Percentiles rank a stretch among this genome's conserved stretches.
Evolutionary conservation across 495 filamentous ascomycete species (phyloP).

Genomic region (Daldinia loculata): DNA sequence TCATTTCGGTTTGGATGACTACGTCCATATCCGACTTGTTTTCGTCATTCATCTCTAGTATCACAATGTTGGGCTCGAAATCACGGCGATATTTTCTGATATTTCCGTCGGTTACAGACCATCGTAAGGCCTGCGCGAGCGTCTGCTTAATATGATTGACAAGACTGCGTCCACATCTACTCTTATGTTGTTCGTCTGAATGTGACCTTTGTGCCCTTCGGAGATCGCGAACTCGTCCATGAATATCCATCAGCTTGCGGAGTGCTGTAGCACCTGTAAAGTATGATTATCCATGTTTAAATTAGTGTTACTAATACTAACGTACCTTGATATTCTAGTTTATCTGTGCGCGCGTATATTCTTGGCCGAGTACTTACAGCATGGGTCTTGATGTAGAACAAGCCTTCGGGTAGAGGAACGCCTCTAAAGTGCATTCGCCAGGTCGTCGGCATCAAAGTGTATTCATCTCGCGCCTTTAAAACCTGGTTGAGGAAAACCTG

Average conservation of each 20-base stretch:
- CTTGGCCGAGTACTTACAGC: slow-evolving; percentile 32
- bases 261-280: slow-evolving; percentile 37
- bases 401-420: slow-evolving; percentile 41
- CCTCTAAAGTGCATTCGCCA: slow-evolving; percentile 47
- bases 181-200: neutral
- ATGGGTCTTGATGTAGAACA: slow-evolving; percentile 39
- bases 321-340: slow-evolving; percentile 43
- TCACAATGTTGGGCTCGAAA: slow-evolving; percentile 24
- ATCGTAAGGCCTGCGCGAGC: slow-evolving; percentile 29
- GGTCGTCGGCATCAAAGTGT: slow-evolving; percentile 42
- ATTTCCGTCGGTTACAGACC: slow-evolving; percentile 38
- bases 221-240: slow-evolving; percentile 38
- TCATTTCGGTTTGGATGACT: slow-evolving; percentile 34
- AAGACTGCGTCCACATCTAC: slow-evolving; percentile 12
- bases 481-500: slow-evolving; percentile 41
- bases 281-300: slow-evolving; percentile 6
- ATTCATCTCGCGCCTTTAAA: slow-evolving; percentile 40
- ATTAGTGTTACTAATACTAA: neutral
- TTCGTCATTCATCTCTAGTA: slow-evolving; percentile 28
- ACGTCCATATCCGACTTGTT: slow-evolving; percentile 21
- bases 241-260: slow-evolving; percentile 41
- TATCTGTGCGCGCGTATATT: slow-evolving; percentile 39
- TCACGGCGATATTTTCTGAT: slow-evolving; percentile 18
- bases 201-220: slow-evolving; percentile 14
- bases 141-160: slow-evolving; percentile 19